phyloP scores from a whole-genome alignment of 192 early-diverging fungal genomes.

The Rhizoclosmatium sp. region DNA sequence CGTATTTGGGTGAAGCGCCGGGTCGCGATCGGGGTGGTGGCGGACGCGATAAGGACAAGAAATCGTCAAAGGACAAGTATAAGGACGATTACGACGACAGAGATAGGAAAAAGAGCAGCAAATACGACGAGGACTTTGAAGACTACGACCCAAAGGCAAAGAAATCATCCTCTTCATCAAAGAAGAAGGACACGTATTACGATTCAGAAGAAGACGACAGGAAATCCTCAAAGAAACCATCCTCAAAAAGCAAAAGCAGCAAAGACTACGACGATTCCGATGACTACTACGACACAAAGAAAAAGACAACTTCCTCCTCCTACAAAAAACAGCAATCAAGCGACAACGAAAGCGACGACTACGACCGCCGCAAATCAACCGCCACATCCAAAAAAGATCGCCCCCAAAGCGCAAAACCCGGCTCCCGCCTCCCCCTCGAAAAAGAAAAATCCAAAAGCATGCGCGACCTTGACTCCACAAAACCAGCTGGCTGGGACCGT shows the following conservation, averaged over 20 bases:
- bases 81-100: slow-evolving; percentile 10
- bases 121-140: slow-evolving; percentile 7
- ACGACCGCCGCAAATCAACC: background rate
- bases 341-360: slow-evolving; percentile 25
- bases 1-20: slow-evolving; percentile 20
- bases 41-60: background rate
- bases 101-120: background rate
- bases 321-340: background rate
- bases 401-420: slow-evolving; percentile 2
- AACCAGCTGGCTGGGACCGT: slow-evolving; percentile 9
- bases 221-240: slow-evolving; percentile 19
- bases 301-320: background rate
- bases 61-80: background rate
- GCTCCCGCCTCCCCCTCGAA: background rate
- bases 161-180: background rate
- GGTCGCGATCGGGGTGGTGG: background rate
- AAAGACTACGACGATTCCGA: slow-evolving; percentile 12
- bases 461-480: slow-evolving; percentile 14
- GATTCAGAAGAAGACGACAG: slow-evolving; percentile 28
- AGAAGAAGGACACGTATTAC: slow-evolving; percentile 15
- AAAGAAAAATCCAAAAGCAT: slow-evolving; percentile 35
- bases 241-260: slow-evolving; percentile 10
- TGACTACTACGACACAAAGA: slow-evolving; percentile 9
- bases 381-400: slow-evolving; percentile 10
- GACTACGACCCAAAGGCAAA: slow-evolving; percentile 10